Percentiles rank a stretch among this genome's conserved stretches.
These are phyloP conservation scores for Neurospora sp. DNA, from an alignment of 495 filamentous ascomycete species.

Conservation along the genomic window DNA sequence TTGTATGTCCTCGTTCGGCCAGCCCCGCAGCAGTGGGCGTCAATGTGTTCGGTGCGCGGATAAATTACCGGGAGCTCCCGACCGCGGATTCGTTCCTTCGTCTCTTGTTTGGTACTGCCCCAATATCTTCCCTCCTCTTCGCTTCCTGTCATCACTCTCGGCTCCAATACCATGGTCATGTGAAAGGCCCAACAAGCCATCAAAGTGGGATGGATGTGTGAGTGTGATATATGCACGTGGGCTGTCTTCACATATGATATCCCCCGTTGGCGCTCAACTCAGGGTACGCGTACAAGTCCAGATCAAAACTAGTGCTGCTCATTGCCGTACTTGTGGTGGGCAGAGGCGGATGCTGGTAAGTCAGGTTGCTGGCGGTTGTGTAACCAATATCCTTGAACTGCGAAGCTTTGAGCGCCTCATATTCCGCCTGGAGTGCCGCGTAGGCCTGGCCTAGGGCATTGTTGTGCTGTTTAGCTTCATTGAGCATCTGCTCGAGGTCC, in stretches of 20 bases:
- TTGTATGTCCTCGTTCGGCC: neutral
- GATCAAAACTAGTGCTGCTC: conserved; percentile 15
- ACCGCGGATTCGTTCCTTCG: neutral
- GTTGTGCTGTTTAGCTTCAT: conserved; percentile 36
- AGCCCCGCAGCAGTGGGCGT: neutral
- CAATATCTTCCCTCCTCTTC: neutral
- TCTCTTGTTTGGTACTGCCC: neutral
- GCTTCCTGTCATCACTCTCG: neutral
- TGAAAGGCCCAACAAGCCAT: neutral
- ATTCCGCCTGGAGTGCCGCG: conserved; percentile 29
- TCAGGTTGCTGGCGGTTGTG: conserved; percentile 7
- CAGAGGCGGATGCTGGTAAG: conserved; percentile 6
- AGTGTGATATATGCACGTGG: neutral
- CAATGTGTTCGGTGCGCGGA: neutral
- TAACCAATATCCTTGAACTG: conserved; percentile 17
- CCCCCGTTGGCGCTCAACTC: conserved; percentile 10
- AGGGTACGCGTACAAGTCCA: conserved; percentile 20
- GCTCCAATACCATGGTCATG: neutral
- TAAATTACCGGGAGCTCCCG: neutral
- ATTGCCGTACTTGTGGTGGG: conserved; percentile 5
- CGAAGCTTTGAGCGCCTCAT: conserved; percentile 26
- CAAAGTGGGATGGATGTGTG: neutral
- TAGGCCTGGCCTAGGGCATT: conserved; percentile 33
- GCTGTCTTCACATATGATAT: neutral
- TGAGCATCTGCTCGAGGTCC: conserved; percentile 70